Base-by-base conservation (phyloP, 225 moss, liverwort and hornwort genomes). In the Marchantia polymorpha region DNA sequence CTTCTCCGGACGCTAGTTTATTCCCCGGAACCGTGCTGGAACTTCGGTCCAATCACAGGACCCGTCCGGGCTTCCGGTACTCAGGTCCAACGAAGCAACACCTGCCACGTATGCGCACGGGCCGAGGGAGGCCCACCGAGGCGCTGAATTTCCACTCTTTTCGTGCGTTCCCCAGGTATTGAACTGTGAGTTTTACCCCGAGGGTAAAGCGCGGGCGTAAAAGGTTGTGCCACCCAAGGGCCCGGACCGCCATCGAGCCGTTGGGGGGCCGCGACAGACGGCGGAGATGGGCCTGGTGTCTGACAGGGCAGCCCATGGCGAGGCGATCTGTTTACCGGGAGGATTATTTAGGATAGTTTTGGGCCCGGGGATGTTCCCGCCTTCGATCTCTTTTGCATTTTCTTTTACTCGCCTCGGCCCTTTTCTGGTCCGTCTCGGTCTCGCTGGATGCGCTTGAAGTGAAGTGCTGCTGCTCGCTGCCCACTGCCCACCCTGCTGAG, bases 371-470 rank as follows among this genome's bases (percentile, higher is more conserved):
- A 59, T 13, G 59, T 76, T 76, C 76, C 76, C 76, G 76, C 76
- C 76, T 76, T 76, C 76, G 59, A 59, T 76, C 76, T 61, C 60
- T 7, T 20, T 60, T 46, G 56, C 76, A 76, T 60, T 61, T 60
- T 46, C 76, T 61, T 76, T 76, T 76, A 4, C 39, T 76, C 29
- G 12, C 10, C 60, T 14, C 59, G 22, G 9, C 47, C 59, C 15
- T 39, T 76, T 69, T 54, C 9, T 55, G 25, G 58, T 20, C 76
- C 39, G 19, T 76, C 60, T 59, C 60, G 56, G 31, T 16, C 25
- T 76, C 60, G 59, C 53, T 29, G 3, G 16, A 54, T 22, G 29
- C 53, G 73, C 52, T 53, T 54, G 54, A 73, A 73, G 53, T 50
- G n/a, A 39, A 39, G 39, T 39, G 39, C 3, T 5, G 39, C 10